Percentiles rank a stretch among this genome's conserved stretches.
Evolutionary conservation across 768 basidiomycete species (phyloP).

Genomic region (Dacryopinax spathularia): DNA sequence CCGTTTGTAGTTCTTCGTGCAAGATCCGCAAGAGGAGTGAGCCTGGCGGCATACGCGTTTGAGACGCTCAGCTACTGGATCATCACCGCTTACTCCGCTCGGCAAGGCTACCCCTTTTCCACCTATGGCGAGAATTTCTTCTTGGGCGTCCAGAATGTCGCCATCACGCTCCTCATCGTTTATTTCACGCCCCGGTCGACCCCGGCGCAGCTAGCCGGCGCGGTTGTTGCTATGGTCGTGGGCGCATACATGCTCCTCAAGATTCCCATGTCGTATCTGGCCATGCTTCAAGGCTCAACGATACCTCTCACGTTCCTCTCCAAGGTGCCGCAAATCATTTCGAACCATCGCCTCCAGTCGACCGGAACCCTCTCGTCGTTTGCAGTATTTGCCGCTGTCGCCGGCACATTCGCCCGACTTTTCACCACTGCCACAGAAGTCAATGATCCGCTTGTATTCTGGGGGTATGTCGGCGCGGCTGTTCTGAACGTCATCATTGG

Average conservation of each 20-base stretch:
- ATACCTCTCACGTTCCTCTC: conserved; percentile 85
- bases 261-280: conserved; percentile 35
- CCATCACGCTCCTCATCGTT: conserved; percentile 81
- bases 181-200: conserved; percentile 30
- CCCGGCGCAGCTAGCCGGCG: conserved; percentile 23
- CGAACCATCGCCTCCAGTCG: conserved; percentile 57
- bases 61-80: conserved; percentile 88
- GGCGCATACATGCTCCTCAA: conserved; percentile 31
- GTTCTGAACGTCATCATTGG: conserved; percentile 73
- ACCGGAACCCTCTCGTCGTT: conserved; percentile 93
- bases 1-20: conserved; percentile 44
- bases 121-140: conserved; percentile 97
- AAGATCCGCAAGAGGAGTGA: conserved; percentile 73
- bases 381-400: conserved; percentile 75
- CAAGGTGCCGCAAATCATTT: conserved; percentile 83
- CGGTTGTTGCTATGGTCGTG: conserved; percentile 23
- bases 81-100: conserved; percentile 70
- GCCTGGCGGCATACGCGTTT: conserved; percentile 70
- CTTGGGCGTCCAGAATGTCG: conserved; percentile 72
- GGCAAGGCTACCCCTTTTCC: conserved; percentile 82
- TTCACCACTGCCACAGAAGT: conserved; percentile 91
- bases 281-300: conserved; percentile 66
- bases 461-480: conserved; percentile 74
- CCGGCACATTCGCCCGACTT: conserved; percentile 77
- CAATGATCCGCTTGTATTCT: conserved; percentile 61